phyloP scores from a whole-genome alignment of 2,329 filamentous ascomycete species.

The Phaeosphaeriaceae sp. region DNA sequence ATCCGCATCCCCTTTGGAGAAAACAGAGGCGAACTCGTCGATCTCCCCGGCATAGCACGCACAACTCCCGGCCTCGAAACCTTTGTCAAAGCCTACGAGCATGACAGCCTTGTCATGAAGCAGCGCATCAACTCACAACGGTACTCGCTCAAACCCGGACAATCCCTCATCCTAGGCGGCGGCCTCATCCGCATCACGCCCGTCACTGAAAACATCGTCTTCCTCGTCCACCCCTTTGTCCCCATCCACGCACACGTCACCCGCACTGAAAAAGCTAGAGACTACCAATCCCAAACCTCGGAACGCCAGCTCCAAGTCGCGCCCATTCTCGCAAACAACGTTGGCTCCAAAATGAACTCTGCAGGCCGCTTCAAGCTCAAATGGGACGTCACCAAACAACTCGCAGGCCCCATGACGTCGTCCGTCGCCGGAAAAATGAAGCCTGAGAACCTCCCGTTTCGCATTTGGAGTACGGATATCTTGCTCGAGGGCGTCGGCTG shows the following conservation, averaged over 20 bases:
- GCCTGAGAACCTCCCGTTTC: slow-evolving; percentile 76
- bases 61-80: slow-evolving; percentile 67
- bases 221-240: slow-evolving; percentile 87
- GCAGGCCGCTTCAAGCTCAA: slow-evolving; percentile 78
- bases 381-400: slow-evolving; percentile 82
- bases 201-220: slow-evolving; percentile 64
- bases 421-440: slow-evolving; percentile 67
- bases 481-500: slow-evolving; percentile 92
- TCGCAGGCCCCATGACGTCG: slow-evolving; percentile 74
- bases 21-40: slow-evolving; percentile 87
- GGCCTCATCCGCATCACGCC: slow-evolving; percentile 90
- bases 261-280: slow-evolving; percentile 77
- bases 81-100: slow-evolving; percentile 71
- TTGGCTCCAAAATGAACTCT: slow-evolving; percentile 42
- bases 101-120: slow-evolving; percentile 77
- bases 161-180: slow-evolving; percentile 79
- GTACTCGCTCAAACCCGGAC: slow-evolving; percentile 72
- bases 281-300: slow-evolving; percentile 65
- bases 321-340: slow-evolving; percentile 61
- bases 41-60: slow-evolving; percentile 84
- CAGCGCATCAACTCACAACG: slow-evolving; percentile 76
- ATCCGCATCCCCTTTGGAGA: slow-evolving; percentile 91
- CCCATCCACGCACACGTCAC: slow-evolving; percentile 79
- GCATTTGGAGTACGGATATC: slow-evolving; percentile 80
- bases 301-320: slow-evolving; percentile 66